These are phyloP conservation scores for Diversispora epigaea DNA, from an alignment of 192 early-diverging fungal species.

Conservation along the genomic window DNA sequence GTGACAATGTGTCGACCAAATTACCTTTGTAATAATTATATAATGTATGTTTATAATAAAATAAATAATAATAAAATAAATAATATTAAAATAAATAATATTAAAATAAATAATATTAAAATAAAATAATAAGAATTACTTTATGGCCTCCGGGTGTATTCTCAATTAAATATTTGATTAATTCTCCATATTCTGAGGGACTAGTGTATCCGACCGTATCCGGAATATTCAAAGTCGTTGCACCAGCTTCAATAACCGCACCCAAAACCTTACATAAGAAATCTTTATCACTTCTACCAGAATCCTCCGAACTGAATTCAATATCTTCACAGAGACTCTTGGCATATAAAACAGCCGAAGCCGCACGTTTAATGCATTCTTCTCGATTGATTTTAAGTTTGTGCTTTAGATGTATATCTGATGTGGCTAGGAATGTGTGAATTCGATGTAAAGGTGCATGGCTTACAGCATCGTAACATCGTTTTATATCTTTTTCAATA, in stretches of 20 bases:
- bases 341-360: slow-evolving; percentile 76
- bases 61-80: not conserved
- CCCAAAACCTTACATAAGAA: slow-evolving; percentile 84
- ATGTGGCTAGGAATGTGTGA: slow-evolving; percentile 94
- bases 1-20: slow-evolving; percentile 97
- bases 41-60: no score
- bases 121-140: slow-evolving; percentile 36
- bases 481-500: slow-evolving; percentile 79
- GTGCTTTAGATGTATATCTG: slow-evolving; percentile 92
- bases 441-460: slow-evolving; percentile 86
- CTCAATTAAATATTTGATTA: slow-evolving; percentile 79
- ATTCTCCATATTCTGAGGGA: slow-evolving; percentile 83
- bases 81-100: not conserved
- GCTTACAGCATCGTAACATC: slow-evolving; percentile 85
- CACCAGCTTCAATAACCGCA: slow-evolving; percentile 85
- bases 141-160: slow-evolving; percentile 71
- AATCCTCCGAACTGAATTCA: slow-evolving; percentile 96
- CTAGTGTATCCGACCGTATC: slow-evolving; percentile 97
- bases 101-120: slow-evolving; percentile 1
- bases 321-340: slow-evolving; percentile 81
- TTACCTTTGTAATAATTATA: slow-evolving; percentile 38
- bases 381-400: slow-evolving; percentile 90
- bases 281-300: slow-evolving; percentile 83
- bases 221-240: slow-evolving; percentile 95
- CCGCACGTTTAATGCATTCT: slow-evolving; percentile 81